phyloP scores from a whole-genome alignment of 768 basidiomycete genomes.

The Megacollybia marginata region DNA sequence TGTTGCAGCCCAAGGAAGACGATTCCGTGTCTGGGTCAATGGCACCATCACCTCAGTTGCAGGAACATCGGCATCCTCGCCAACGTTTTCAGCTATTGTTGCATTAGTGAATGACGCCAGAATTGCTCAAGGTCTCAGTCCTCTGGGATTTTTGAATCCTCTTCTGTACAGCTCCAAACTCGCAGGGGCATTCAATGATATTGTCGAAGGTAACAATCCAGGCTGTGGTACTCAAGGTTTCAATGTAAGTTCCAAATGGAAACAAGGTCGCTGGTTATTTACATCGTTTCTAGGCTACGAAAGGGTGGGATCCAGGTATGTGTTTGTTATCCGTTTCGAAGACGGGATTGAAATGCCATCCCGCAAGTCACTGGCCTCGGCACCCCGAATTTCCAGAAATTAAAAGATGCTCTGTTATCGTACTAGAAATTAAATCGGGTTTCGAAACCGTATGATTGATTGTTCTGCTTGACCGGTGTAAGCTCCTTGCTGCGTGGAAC shows the following conservation, averaged over 20 bases:
- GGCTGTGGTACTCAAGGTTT: slow-evolving; percentile 59
- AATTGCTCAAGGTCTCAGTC: slow-evolving; percentile 26
- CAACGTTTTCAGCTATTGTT: slow-evolving; percentile 57
- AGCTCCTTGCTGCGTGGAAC: too few species aligned
- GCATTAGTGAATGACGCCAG: slow-evolving; percentile 62
- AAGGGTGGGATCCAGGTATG: slow-evolving; percentile 56
- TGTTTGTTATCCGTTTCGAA: slow-evolving; percentile 2
- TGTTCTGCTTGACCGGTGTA: too few species aligned
- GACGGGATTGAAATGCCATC: not conserved
- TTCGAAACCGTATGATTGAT: too few species aligned
- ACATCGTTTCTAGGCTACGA: slow-evolving; percentile 25
- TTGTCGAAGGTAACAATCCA: slow-evolving; percentile 23
- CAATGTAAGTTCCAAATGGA: slow-evolving; percentile 35
- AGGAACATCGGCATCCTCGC: slow-evolving; percentile 63
- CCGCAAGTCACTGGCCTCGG: slow-evolving; percentile 12
- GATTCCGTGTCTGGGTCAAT: slow-evolving; percentile 39
- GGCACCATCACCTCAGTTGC: slow-evolving; percentile 33
- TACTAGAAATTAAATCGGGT: too few species aligned
- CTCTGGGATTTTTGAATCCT: slow-evolving; percentile 67
- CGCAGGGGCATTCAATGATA: slow-evolving; percentile 42
- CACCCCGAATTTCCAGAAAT: slow-evolving; percentile 9
- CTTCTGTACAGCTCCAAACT: slow-evolving; percentile 40
- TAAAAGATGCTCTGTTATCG: slow-evolving; percentile 23
- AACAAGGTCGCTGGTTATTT: not conserved
- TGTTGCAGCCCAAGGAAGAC: slow-evolving; percentile 50